Conservation (phyloP, 257 asterid species). For the Plantago major region DNA sequence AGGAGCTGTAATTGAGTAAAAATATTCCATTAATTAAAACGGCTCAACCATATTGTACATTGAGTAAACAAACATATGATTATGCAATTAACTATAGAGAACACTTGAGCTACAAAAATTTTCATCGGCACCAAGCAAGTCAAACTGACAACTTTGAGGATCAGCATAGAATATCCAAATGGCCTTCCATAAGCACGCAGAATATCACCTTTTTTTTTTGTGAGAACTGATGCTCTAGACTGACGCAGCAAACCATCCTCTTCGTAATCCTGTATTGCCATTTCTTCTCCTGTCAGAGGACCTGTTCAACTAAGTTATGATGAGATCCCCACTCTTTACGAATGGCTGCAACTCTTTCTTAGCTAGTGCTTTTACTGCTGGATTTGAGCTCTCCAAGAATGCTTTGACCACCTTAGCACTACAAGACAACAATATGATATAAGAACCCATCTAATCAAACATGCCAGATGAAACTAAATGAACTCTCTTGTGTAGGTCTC, state of each 20-base stretch:
- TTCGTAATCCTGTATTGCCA: conserved; percentile 9
- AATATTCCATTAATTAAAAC: neutral
- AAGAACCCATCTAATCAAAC: neutral
- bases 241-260: neutral
- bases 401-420: conserved; percentile 65
- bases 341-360: conserved; percentile 67
- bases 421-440: conserved; percentile 13
- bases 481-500: no score
- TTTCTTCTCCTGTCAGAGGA: conserved; percentile 21
- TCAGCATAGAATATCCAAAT: neutral
- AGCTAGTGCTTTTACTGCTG: conserved; percentile 42
- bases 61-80: neutral
- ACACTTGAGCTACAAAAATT: conserved; percentile 26
- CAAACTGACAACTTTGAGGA: neutral
- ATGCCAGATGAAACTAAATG: neutral
- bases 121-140: conserved; percentile 8
- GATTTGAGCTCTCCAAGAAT: conserved; percentile 52
- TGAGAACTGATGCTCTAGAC: neutral
- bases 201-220: no score
- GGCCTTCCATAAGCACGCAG: no score
- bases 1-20: neutral
- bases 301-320: conserved; percentile 32
- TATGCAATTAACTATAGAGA: neutral
- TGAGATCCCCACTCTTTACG: conserved; percentile 50
- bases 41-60: neutral